Conservation (phyloP, 257 asterid species). For the Solanum rostratum region DNA sequence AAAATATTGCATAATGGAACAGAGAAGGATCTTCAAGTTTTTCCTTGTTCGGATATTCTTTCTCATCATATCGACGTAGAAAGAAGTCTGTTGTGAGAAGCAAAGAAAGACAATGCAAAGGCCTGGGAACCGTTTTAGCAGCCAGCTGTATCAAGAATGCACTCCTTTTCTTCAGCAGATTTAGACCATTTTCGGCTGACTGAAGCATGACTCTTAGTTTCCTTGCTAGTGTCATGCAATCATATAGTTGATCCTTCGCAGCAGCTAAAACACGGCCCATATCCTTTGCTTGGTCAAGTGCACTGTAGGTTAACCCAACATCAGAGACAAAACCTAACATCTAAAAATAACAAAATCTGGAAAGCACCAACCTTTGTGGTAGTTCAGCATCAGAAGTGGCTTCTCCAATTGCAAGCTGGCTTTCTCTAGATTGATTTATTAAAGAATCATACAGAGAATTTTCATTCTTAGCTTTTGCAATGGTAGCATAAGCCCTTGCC, state of each 20-base stretch:
- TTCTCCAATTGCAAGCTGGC: constrained; percentile 68
- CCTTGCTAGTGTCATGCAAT: constrained; percentile 61
- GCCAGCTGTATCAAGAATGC: constrained; percentile 84
- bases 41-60: constrained; percentile 50
- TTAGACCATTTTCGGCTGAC: constrained; percentile 52
- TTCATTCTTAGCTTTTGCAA: constrained; percentile 78
- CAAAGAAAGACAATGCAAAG: constrained; percentile 76
- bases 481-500: constrained; percentile 89
- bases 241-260: constrained; percentile 75
- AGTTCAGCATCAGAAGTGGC: constrained; percentile 83
- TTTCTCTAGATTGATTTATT: constrained; percentile 60
- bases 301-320: constrained; percentile 26
- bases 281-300: constrained; percentile 69
- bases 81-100: constrained; percentile 70
- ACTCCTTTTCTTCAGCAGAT: constrained; percentile 59
- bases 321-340: constrained; percentile 9
- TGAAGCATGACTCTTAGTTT: constrained; percentile 90
- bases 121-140: constrained; percentile 91
- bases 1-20: constrained; percentile 80
- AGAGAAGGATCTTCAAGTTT: constrained; percentile 78
- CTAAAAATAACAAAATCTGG: constrained; percentile 4
- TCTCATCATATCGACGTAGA: constrained; percentile 44
- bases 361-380: constrained; percentile 52
- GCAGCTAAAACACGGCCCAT: constrained; percentile 86
- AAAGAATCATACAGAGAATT: constrained; percentile 53